Conservation (phyloP, 2,329 filamentous ascomycete species). For the Apiospora rasikravindrae region DNA sequence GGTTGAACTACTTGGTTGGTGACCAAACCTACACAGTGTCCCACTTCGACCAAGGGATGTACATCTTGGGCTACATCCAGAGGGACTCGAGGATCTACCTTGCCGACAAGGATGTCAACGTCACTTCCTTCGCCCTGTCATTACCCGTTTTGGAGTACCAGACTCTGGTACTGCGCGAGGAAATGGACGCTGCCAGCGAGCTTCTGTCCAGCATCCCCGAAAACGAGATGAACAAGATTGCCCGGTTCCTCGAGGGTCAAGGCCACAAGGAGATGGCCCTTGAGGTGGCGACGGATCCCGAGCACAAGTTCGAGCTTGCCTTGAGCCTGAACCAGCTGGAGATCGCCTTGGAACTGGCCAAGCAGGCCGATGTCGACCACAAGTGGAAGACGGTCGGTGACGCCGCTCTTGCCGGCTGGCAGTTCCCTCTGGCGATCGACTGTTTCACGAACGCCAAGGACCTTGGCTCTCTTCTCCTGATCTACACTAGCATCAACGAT, state of each 20-base stretch:
- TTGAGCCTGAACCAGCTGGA: constrained; percentile 82
- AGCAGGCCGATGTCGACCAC: constrained; percentile 85
- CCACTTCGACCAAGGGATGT: constrained; percentile 95
- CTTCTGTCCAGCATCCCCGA: constrained; percentile 82
- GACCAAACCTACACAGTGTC: constrained; percentile 98
- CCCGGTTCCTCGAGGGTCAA: constrained; percentile 95
- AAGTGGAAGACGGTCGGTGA: constrained; percentile 99
- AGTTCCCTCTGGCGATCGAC: constrained; percentile 85
- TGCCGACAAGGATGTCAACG: constrained; percentile 91
- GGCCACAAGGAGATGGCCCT: constrained; percentile 95
- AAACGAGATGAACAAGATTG: constrained; percentile 98
- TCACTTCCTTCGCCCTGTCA: constrained; percentile 89
- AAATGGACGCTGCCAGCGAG: constrained; percentile 89
- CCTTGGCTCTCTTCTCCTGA: constrained; percentile 82
- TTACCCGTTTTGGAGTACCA: constrained; percentile 96
- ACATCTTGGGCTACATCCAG: constrained; percentile 92
- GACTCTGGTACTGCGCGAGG: constrained; percentile 89
- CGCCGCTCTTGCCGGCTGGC: constrained; percentile 84
- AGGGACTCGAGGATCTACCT: constrained; percentile 95
- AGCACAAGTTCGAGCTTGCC: constrained; percentile 95
- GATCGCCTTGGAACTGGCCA: constrained; percentile 83
- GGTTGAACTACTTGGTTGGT: constrained; percentile 95
- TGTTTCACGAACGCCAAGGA: constrained; percentile 93
- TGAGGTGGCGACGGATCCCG: constrained; percentile 90
- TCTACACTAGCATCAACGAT: constrained; percentile 87